These are phyloP conservation scores for Tuber borchii DNA, from an alignment of 495 filamentous ascomycete genomes.

Conservation along the genomic window DNA sequence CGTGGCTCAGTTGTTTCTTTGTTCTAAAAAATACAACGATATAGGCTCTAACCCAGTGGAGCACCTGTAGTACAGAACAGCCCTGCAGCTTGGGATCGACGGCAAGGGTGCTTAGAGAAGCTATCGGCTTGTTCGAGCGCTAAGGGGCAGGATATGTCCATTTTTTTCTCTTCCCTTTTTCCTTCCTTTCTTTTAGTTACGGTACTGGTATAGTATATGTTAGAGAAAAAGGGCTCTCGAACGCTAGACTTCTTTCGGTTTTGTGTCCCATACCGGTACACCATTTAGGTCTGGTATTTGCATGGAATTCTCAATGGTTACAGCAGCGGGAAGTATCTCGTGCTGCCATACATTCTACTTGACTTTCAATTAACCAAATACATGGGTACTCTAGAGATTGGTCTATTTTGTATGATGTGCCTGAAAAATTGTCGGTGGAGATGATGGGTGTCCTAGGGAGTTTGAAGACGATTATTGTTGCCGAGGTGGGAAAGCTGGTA, in stretches of 20 bases:
- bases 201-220: not conserved
- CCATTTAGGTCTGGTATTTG: not conserved
- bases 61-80: slow-evolving; percentile 29
- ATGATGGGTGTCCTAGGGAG: not conserved
- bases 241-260: not conserved
- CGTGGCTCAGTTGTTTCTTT: slow-evolving; percentile 33
- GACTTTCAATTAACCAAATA: not conserved
- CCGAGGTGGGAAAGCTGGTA: not conserved
- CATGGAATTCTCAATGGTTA: not conserved
- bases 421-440: not conserved
- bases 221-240: not conserved
- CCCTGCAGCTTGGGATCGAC: slow-evolving; percentile 21
- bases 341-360: not conserved
- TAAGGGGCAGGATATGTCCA: not conserved
- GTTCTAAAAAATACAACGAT: slow-evolving; percentile 21
- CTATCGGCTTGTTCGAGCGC: not conserved
- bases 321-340: not conserved
- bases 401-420: not conserved
- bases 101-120: slow-evolving; percentile 9
- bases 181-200: not conserved
- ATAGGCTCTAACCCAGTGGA: slow-evolving; percentile 28
- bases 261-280: not conserved
- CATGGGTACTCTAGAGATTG: not conserved
- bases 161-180: not conserved
- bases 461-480: not conserved